Evolutionary conservation across 495 filamentous ascomycete species (phyloP).

Genomic region (Penicillium paradoxum): DNA sequence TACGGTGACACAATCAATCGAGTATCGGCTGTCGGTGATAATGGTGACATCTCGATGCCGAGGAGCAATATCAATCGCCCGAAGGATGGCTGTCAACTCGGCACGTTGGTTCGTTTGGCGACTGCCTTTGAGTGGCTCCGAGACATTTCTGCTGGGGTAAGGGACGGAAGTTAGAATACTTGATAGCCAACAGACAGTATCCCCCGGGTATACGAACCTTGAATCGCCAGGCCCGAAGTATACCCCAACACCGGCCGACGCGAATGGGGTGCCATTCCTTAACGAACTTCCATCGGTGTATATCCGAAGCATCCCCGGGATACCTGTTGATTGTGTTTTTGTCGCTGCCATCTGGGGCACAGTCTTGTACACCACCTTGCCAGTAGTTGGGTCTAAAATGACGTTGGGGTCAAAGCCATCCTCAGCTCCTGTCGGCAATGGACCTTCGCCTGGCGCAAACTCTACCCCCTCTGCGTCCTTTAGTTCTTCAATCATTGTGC

Average conservation of each 20-base stretch:
- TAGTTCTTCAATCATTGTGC: slow-evolving; percentile 27
- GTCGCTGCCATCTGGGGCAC: slow-evolving; percentile 42
- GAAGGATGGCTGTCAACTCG: slow-evolving; percentile 81
- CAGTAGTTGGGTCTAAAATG: slow-evolving; percentile 49
- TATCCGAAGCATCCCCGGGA: slow-evolving; percentile 57
- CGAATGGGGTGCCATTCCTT: slow-evolving; percentile 67
- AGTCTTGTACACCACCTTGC: slow-evolving; percentile 56
- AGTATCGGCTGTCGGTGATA: slow-evolving; percentile 78
- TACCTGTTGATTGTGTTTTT: slow-evolving; percentile 36
- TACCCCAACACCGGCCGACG: slow-evolving; percentile 80
- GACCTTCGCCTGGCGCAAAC: slow-evolving; percentile 50
- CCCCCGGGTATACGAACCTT: slow-evolving; percentile 47
- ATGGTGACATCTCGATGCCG: slow-evolving; percentile 61
- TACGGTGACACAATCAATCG: slow-evolving; percentile 81
- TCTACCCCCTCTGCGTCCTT: slow-evolving; percentile 41
- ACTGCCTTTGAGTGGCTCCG: slow-evolving; percentile 68
- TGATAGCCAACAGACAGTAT: neutral
- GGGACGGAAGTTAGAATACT: slow-evolving; percentile 22
- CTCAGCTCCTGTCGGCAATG: slow-evolving; percentile 49
- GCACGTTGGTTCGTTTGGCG: slow-evolving; percentile 92
- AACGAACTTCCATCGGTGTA: slow-evolving; percentile 87
- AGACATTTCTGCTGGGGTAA: slow-evolving; percentile 66
- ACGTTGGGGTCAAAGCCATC: slow-evolving; percentile 62
- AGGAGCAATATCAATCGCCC: slow-evolving; percentile 73
- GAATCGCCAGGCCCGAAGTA: slow-evolving; percentile 72